Evolutionary conservation across 1,284 basidiomycete species (phyloP).

Genomic region (Ceratobasidium sp.): DNA sequence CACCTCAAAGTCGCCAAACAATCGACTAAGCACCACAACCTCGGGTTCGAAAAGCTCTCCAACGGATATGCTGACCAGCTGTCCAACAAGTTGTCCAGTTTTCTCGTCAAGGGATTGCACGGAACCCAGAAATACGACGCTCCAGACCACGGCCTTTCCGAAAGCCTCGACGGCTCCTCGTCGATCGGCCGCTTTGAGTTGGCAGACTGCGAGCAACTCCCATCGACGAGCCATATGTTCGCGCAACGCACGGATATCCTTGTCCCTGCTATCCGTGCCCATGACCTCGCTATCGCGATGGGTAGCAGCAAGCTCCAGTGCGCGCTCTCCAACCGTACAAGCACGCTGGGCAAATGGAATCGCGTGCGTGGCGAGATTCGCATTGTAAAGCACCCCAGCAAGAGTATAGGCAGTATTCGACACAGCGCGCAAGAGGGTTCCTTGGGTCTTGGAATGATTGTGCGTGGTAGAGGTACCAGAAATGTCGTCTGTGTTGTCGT

Average conservation of each 20-base stretch:
- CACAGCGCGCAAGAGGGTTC: conserved; percentile 43
- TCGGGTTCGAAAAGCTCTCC: conserved; percentile 45
- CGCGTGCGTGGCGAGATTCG: conserved; percentile 41
- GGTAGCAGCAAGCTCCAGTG: conserved; percentile 17
- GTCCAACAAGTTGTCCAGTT: conserved; percentile 40
- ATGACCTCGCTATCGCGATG: conserved; percentile 30
- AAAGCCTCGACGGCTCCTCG: conserved; percentile 12
- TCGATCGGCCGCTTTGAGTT: conserved; percentile 48
- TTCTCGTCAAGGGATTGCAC: conserved; percentile 30
- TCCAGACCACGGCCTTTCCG: conserved; percentile 23
- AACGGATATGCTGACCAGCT: conserved; percentile 50
- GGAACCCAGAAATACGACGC: neutral
- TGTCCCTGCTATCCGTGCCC: conserved; percentile 20
- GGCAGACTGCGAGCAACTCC: conserved; percentile 52
- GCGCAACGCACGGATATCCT: conserved; percentile 38
- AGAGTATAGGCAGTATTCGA: conserved; percentile 54
- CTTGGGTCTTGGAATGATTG: neutral
- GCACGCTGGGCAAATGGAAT: conserved; percentile 43
- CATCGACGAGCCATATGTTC: conserved; percentile 48
- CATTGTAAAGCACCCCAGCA: conserved; percentile 54
- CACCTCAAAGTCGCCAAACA: conserved; percentile 46
- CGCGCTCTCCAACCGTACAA: conserved; percentile 43
- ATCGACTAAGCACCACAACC: neutral
- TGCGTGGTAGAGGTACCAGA: neutral
- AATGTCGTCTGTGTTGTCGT: neutral